A percentile compares a stretch with the other conserved stretches of the same genome.
Evolutionary conservation across 2,329 filamentous ascomycete genomes (phyloP).

Genomic region (Davidsoniella eucalypti): DNA sequence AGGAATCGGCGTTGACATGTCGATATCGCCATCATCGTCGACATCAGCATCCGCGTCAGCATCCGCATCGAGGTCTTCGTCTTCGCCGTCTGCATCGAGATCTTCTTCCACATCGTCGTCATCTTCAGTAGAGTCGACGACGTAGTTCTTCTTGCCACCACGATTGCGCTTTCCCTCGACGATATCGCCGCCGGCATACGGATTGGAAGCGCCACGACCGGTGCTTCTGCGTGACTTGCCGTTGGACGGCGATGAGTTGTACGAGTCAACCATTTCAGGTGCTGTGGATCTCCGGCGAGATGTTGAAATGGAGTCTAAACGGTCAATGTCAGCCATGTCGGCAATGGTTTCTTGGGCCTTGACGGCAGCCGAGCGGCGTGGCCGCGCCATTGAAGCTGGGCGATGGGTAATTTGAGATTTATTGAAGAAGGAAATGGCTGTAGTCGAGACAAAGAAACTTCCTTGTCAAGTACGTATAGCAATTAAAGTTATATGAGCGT

Average conservation of each 20-base stretch:
- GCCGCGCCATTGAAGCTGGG: conserved; percentile 26
- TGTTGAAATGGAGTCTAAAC: conserved; percentile 15
- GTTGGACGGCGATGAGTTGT: conserved; percentile 3
- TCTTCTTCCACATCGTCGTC: conserved; percentile 26
- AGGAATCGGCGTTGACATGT: conserved; percentile 25
- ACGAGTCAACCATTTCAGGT: conserved; percentile 1
- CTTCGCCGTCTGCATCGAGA: conserved; percentile 18
- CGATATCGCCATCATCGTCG: conserved; percentile 30
- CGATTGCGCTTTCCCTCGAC: conserved; percentile 35
- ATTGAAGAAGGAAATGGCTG: neutral
- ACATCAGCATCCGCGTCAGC: conserved; percentile 24
- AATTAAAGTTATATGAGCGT: no score
- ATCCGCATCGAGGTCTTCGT: conserved; percentile 23
- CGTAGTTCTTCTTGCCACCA: conserved; percentile 41
- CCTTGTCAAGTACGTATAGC: no score
- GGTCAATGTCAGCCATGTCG: conserved; percentile 31
- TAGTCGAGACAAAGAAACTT: neutral
- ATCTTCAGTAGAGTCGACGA: conserved; percentile 37
- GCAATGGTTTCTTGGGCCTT: conserved; percentile 28
- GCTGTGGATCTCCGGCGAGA: conserved; percentile 14
- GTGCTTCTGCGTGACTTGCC: conserved; percentile 27
- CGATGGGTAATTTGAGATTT: neutral
- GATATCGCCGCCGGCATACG: conserved; percentile 27
- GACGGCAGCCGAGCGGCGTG: conserved; percentile 28
- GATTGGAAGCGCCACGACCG: neutral